These are phyloP conservation scores for Phytophthora pini DNA, from an alignment of 352 stramenopile genomes.

Conservation along the genomic window DNA sequence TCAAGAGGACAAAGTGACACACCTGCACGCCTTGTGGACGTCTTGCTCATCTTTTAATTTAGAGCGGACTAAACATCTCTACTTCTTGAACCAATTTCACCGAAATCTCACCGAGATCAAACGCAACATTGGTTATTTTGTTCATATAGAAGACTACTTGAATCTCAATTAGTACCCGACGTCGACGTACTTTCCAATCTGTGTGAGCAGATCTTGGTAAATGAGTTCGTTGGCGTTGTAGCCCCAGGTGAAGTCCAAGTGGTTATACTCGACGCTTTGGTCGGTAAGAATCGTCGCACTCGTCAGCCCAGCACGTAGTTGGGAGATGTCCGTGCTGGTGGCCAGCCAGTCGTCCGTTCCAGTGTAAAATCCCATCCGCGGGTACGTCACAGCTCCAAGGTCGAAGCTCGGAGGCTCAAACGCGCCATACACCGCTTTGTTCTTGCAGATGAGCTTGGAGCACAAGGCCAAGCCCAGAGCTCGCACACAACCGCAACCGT, in stretches of 20 bases:
- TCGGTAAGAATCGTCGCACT: constrained; percentile 59
- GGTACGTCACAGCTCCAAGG: constrained; percentile 53
- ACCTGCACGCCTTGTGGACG: neutral
- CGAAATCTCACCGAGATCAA: constrained; percentile 3
- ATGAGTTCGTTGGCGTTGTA: constrained; percentile 60
- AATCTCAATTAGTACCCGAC: constrained; percentile 44
- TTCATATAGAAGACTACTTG: neutral
- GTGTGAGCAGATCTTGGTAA: constrained; percentile 59
- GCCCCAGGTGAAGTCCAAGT: constrained; percentile 80
- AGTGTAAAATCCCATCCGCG: constrained; percentile 57
- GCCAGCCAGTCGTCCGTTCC: constrained; percentile 62
- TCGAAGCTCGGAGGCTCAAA: constrained; percentile 58
- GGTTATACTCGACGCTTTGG: constrained; percentile 57
- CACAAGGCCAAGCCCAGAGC: constrained; percentile 48
- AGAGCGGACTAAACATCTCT: neutral
- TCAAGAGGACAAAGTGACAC: constrained; percentile 23
- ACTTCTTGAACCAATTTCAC: neutral
- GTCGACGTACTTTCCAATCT: constrained; percentile 64
- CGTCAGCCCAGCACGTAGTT: constrained; percentile 52
- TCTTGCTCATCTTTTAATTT: no score
- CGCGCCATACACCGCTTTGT: constrained; percentile 58
- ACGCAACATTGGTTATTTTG: neutral
- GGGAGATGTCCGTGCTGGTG: constrained; percentile 47
- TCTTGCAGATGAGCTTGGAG: constrained; percentile 56
- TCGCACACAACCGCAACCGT: constrained; percentile 53